Evolutionary conservation across 1,284 basidiomycete genomes (phyloP), one percentile per base, ranked within the genome.

Genomic region (Heterobasidion irregulare): DNA sequence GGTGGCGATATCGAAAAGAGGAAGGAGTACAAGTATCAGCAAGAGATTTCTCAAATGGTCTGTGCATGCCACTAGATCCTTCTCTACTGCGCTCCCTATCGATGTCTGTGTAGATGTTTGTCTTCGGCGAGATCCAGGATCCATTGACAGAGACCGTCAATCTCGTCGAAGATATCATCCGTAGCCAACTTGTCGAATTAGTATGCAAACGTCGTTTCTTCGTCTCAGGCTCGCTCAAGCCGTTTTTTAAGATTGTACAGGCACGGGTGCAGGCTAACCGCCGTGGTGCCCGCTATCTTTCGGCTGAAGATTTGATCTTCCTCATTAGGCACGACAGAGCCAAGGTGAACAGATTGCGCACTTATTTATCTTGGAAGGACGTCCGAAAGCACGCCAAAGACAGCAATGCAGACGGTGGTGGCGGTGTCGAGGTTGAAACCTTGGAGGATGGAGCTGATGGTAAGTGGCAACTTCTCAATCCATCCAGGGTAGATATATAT

Each of bases 311-410:
- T 70, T 83, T 98, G 56, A 94, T 99, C 62, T 98, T 98, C 64
- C 83, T 98, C 62, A 95, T 98, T 65, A 86, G 96, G 8, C 91
- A 97, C 65, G 96, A 98, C 70, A 78, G 92, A 58, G 92, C 89
- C 18, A 97, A 98, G 70, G 92, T 98, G 57, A 97, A 98, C 69
- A 79, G 96, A 26, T 75, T 98, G 16, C 74, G 93, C 32, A 97
- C 93, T 9, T 98, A 98, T 66, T 79, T 99, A n/a, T 92, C 90
- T 0, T 99, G 96, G 95, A 98, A 97, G 66, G 96, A 98, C 61
- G 95, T 98, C 7, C 82, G 96, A 15, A 97, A 97, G 66, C 91
- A 94, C 61, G 94, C 94, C 7, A 97, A 97, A 65, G 93, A 97
- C 62, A 85, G 81, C 9, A 86, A 86, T 52, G 88, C 84, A 8